These are phyloP conservation scores for Arthrinium phaeospermum DNA, from an alignment of 2,329 filamentous ascomycete genomes.

Conservation along the genomic window DNA sequence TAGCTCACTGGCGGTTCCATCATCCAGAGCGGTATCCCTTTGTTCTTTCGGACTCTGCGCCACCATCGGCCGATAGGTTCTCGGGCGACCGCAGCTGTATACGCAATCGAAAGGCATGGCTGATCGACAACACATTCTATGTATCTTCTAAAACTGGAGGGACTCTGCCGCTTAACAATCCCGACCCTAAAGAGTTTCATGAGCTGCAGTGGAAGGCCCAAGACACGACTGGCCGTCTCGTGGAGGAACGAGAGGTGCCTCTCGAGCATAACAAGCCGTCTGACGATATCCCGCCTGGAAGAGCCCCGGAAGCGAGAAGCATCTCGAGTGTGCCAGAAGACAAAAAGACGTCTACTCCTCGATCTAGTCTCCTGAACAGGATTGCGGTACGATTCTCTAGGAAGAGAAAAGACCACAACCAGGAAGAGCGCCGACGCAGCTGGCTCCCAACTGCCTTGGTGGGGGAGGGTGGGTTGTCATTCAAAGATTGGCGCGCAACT, in stretches of 20 bases:
- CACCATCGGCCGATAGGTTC: conserved; percentile 32
- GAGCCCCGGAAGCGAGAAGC: conserved; percentile 30
- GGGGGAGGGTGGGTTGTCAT: conserved; percentile 29
- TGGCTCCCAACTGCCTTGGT: conserved; percentile 32
- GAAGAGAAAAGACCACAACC: conserved; percentile 28
- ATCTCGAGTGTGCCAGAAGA: conserved; percentile 26
- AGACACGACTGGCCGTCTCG: conserved; percentile 38
- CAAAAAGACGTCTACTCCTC: conserved; percentile 30
- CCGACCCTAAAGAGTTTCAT: conserved; percentile 47
- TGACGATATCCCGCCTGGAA: conserved; percentile 28
- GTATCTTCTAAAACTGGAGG: conserved; percentile 45
- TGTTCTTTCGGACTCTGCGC: conserved; percentile 46
- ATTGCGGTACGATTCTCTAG: conserved; percentile 28
- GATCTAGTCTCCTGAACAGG: conserved; percentile 32
- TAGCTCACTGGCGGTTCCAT: conserved; percentile 44
- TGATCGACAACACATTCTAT: conserved; percentile 50
- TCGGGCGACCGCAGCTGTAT: conserved; percentile 41
- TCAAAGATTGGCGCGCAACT: conserved; percentile 28
- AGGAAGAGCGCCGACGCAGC: conserved; percentile 35
- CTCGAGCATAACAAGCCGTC: conserved; percentile 29
- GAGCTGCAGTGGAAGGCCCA: conserved; percentile 47
- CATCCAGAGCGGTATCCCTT: conserved; percentile 47
- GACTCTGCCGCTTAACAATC: conserved; percentile 44
- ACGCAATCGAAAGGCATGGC: conserved; percentile 47
- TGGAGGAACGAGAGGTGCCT: conserved; percentile 41